Base-by-base conservation (phyloP, 1,139 yeast genomes). In the Blastobotrys apis region DNA sequence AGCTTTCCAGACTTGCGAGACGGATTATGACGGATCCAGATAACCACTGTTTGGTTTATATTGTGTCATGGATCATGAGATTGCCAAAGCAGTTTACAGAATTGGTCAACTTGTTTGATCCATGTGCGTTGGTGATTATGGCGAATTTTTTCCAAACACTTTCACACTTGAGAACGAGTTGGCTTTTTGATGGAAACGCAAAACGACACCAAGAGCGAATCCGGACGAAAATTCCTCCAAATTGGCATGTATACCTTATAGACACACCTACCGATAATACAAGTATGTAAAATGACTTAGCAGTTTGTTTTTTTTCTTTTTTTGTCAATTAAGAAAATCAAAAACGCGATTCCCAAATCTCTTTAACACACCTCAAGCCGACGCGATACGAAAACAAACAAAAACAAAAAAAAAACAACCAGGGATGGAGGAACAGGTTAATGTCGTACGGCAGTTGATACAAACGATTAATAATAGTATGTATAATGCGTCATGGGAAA, bases 111-210 rank as follows among this genome's bases (percentile, higher is more conserved):
- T 19, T 15, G 8, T 32, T 39, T 25, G 42, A 39, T 15, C 42
- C 42, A 10, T 23, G 31, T 32, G 42, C 42, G 3, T 25, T 39
- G 36, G 36, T 39, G 9, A 12, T 39, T 15, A 22, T 39, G 37
- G 42, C 42, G 32, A 39, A 39, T 15, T 30, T 39, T 15, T 39
- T 39, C 23, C 42, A 39, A 23, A 39, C 42, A 10, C 15, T 39
- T 9, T 22, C 36, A 9, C 30, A 15, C 13, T 13, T 30, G 20
- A 10, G 32, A 12, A 4, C 15, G 13, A 17, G 12, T 4, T 32
- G 36, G 42, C 13, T 39, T 2, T 39, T 39, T 16, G 25, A 31
- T 16, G 42, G 32, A 4, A 32, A 32, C 23, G 19, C 42, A 6
- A 22, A 23, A 23, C 23, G 23, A n/a, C 42, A 39, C 16, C 42